These are phyloP conservation scores for Silene coronaria DNA, from an alignment of 179 eudicot genomes.

Conservation along the genomic window DNA sequence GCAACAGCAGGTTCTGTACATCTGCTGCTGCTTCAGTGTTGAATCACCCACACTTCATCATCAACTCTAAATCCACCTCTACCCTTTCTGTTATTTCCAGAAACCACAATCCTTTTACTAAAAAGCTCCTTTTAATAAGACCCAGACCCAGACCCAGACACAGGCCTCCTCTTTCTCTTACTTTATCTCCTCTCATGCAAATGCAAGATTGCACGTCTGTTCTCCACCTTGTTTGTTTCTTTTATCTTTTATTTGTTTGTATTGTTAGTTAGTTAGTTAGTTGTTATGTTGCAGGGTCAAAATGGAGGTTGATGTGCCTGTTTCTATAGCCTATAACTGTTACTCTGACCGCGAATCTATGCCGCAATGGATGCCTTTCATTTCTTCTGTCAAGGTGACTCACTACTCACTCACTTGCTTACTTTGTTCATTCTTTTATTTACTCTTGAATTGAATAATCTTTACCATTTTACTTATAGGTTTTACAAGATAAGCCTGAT, in stretches of 20 bases:
- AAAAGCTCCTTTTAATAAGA: conserved; percentile 14
- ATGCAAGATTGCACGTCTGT: conserved; percentile 76
- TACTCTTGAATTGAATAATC: too few species aligned
- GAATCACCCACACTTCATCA: too few species aligned
- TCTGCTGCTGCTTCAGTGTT: too few species aligned
- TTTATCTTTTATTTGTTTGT: not conserved
- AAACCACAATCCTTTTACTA: conserved; percentile 14
- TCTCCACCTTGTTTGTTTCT: not conserved
- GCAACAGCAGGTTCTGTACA: too few species aligned
- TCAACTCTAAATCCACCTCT: too few species aligned
- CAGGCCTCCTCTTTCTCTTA: not conserved
- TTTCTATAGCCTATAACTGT: conserved; percentile 69
- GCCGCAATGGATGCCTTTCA: conserved; percentile 94
- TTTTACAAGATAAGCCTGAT: conserved; percentile 81
- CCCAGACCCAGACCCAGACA: not conserved
- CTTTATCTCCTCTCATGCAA: conserved; percentile 52
- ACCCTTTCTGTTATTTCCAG: not conserved
- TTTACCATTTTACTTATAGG: conserved; percentile 30
- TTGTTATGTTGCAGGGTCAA: conserved; percentile 46
- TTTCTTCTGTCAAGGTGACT: conserved; percentile 68
- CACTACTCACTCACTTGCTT: not conserved
- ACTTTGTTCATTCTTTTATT: not conserved
- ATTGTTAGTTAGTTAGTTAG: not conserved
- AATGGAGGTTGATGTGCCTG: conserved; percentile 75
- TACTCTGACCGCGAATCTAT: conserved; percentile 88